Conservation (phyloP, 306 rosid species). For the Heteromeles arbutifolia region DNA sequence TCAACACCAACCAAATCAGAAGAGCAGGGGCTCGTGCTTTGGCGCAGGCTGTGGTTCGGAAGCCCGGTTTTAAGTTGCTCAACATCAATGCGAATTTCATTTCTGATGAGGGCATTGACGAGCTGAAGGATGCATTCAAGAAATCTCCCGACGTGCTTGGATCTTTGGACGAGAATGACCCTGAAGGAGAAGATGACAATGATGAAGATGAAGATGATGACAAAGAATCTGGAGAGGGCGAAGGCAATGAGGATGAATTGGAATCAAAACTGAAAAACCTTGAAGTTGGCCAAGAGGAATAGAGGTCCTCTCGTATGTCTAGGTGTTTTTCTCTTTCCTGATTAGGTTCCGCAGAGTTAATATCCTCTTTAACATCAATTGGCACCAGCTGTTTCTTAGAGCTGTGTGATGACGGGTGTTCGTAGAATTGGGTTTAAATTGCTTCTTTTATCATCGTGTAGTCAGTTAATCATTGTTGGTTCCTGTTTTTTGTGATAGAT, state of each 20-base stretch:
- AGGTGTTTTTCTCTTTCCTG: not conserved
- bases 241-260: constrained; percentile 42
- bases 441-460: not conserved
- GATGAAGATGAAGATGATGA: constrained; percentile 39
- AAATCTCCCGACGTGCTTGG: constrained; percentile 52
- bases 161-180: constrained; percentile 79
- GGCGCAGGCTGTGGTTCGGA: constrained; percentile 63
- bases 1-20: constrained; percentile 54
- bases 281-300: constrained; percentile 39
- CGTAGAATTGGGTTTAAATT: not conserved
- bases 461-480: not conserved
- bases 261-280: constrained; percentile 82
- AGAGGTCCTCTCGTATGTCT: not conserved
- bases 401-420: constrained; percentile 1
- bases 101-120: constrained; percentile 75
- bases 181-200: constrained; percentile 58
- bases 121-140: constrained; percentile 54
- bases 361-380: constrained; percentile 8
- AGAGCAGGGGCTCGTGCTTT: constrained; percentile 72
- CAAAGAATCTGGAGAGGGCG: constrained; percentile 40
- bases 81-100: constrained; percentile 75
- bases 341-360: not conserved
- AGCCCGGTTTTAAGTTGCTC: constrained; percentile 54
- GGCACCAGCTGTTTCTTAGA: constrained; percentile 1
- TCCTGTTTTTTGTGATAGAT: too few relatives aligned